Evolutionary conservation across 306 rosid genomes (phyloP).

Genomic region (Dryas drummondii): DNA sequence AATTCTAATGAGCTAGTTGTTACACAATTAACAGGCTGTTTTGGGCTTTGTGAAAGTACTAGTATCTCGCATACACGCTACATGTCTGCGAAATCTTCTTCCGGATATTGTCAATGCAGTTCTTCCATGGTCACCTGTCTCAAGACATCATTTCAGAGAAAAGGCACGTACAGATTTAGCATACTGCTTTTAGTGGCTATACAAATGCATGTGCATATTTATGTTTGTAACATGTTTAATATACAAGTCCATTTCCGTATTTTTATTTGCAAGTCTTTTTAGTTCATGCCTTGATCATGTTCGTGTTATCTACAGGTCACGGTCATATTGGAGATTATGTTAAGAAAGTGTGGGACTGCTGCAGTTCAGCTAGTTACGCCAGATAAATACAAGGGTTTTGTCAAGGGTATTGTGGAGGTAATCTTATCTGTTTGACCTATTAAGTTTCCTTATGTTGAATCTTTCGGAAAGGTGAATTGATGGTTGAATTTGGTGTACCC

Average conservation of each 20-base stretch:
- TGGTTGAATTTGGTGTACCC: not conserved
- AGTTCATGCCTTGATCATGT: not conserved
- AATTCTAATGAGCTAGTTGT: constrained; percentile 29
- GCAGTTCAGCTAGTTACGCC: constrained; percentile 64
- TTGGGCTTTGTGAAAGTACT: constrained; percentile 91
- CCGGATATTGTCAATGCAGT: constrained; percentile 53
- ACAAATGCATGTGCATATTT: not conserved
- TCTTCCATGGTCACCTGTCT: constrained; percentile 80
- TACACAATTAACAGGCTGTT: constrained; percentile 67
- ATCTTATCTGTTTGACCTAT: constrained; percentile 1
- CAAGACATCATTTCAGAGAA: constrained; percentile 80
- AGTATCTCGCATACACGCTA: constrained; percentile 67
- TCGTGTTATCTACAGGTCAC: constrained; percentile 53
- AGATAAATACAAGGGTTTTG: constrained; percentile 63
- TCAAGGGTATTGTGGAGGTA: constrained; percentile 70
- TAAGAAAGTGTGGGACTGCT: constrained; percentile 80
- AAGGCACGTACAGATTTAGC: constrained; percentile 54
- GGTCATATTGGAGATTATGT: constrained; percentile 67
- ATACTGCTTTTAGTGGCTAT: not conserved
- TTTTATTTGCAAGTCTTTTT: not conserved
- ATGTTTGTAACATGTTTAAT: not conserved
- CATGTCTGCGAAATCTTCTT: constrained; percentile 59
- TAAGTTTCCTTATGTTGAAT: not conserved
- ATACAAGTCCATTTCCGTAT: not conserved
- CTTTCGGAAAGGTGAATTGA: not conserved